A percentile compares a stretch with the other conserved stretches of the same genome.
phyloP scores from a whole-genome alignment of 306 rosid genomes.

The Rosa multiflora region DNA sequence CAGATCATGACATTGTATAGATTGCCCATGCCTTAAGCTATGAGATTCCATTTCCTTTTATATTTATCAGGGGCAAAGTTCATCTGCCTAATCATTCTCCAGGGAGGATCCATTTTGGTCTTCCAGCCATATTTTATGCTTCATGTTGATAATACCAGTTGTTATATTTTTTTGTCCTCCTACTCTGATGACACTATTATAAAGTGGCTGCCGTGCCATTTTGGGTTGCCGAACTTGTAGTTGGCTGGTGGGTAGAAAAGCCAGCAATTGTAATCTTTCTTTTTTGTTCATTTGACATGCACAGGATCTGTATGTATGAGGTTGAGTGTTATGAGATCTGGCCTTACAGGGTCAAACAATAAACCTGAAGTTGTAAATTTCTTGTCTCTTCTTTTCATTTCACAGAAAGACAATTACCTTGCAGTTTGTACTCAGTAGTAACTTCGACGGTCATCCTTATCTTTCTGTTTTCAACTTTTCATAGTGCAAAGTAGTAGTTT shows the following conservation, averaged over 20 bases:
- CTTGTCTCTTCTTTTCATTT: background rate
- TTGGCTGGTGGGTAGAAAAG: conserved; percentile 25
- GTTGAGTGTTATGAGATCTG: conserved; percentile 31
- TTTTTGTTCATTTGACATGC: conserved; percentile 40
- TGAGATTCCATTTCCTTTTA: conserved; percentile 24
- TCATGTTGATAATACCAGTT: conserved; percentile 21
- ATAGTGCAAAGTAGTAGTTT: background rate
- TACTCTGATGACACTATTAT: conserved; percentile 36
- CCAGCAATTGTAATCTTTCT: conserved; percentile 36
- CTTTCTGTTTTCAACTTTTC: background rate
- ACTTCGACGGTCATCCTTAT: background rate
- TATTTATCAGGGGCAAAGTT: conserved; percentile 30
- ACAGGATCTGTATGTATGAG: conserved; percentile 35
- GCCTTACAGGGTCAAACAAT: conserved; percentile 27
- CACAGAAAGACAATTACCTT: background rate
- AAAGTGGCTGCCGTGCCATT: conserved; percentile 33
- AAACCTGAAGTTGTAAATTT: conserved; percentile 35
- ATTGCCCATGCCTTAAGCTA: conserved; percentile 28
- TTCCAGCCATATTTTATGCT: conserved; percentile 31
- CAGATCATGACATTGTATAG: conserved; percentile 21
- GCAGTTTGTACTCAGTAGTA: background rate
- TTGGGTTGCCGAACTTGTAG: conserved; percentile 33
- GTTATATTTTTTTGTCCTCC: conserved; percentile 23
- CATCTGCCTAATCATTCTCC: conserved; percentile 32
- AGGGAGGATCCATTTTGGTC: conserved; percentile 35